phyloP scores from a whole-genome alignment of 192 early-diverging fungal genomes.

The Linderina pennispora region DNA sequence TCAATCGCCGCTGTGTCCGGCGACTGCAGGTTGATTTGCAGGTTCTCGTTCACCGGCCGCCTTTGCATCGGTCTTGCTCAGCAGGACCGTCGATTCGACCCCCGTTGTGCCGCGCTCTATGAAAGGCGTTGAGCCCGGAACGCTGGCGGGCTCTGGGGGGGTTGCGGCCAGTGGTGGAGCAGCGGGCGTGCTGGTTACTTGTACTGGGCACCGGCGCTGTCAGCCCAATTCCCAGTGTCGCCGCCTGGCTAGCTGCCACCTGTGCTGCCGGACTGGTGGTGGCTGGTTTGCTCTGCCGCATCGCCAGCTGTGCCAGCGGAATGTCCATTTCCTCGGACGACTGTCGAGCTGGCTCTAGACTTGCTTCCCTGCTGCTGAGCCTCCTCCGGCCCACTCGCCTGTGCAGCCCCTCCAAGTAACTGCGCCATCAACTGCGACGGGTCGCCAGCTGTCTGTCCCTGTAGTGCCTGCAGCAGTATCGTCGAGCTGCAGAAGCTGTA shows the following conservation, averaged over 20 bases:
- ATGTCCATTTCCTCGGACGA: constrained; percentile 42
- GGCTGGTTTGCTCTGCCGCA: background rate
- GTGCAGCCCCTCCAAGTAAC: constrained; percentile 14
- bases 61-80: background rate
- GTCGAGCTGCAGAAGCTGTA: constrained; percentile 31
- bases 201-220: background rate
- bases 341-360: constrained; percentile 22
- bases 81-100: constrained; percentile 22
- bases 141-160: too few species aligned
- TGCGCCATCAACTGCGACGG: constrained; percentile 29
- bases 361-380: constrained; percentile 1
- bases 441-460: constrained; percentile 3
- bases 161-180: background rate
- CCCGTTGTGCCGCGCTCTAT: constrained; percentile 11
- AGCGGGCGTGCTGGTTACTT: background rate
- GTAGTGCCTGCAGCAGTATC: constrained; percentile 5
- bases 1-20: background rate
- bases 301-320: constrained; percentile 31
- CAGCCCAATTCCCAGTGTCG: background rate
- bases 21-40: constrained; percentile 5
- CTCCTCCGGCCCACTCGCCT: background rate
- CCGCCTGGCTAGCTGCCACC: background rate
- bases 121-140: background rate
- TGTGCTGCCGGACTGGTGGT: background rate
- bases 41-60: constrained; percentile 2